phyloP scores from a whole-genome alignment of 495 filamentous ascomycete genomes.

The Aspergillus nidulans region DNA sequence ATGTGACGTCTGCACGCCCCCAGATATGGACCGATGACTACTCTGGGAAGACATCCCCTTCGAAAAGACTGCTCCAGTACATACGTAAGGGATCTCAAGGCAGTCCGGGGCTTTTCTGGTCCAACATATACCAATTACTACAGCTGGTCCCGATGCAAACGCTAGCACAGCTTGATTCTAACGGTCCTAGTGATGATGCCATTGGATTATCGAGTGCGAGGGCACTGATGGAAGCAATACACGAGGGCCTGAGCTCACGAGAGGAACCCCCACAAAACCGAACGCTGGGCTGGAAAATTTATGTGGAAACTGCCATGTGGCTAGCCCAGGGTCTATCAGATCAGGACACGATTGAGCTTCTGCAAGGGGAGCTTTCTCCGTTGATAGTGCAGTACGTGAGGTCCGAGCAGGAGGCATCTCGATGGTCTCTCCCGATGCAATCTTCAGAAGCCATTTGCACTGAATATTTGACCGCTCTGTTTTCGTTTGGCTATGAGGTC shows the following conservation, averaged over 20 bases:
- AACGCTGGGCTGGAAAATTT: constrained; percentile 64
- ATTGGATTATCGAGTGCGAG: constrained; percentile 24
- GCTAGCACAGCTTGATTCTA: constrained; percentile 46
- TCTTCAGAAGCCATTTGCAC: constrained; percentile 36
- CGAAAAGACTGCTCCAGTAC: constrained; percentile 62
- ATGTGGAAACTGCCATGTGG: constrained; percentile 54
- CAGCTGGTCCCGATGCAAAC: constrained; percentile 50
- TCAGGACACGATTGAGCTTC: constrained; percentile 45
- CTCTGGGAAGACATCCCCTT: constrained; percentile 59
- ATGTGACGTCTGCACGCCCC: constrained; percentile 58
- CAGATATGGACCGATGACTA: constrained; percentile 71
- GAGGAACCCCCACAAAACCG: constrained; percentile 69
- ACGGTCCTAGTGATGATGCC: constrained; percentile 26
- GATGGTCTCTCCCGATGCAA: constrained; percentile 47
- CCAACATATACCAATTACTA: constrained; percentile 56
- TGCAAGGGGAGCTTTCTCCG: constrained; percentile 49
- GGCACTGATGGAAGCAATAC: constrained; percentile 57
- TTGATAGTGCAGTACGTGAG: constrained; percentile 55
- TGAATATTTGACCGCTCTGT: constrained; percentile 31
- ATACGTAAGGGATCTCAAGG: constrained; percentile 81
- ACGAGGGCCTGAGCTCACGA: constrained; percentile 62
- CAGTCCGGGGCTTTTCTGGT: constrained; percentile 67
- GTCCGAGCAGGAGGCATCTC: constrained; percentile 35
- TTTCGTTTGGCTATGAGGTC: constrained; percentile 19
- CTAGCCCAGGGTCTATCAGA: constrained; percentile 43